A percentile compares a stretch with the other conserved stretches of the same genome.
These are phyloP conservation scores for Aureococcus anophagefferens DNA, from an alignment of 108 stramenopile species.

Conservation along the genomic window DNA sequence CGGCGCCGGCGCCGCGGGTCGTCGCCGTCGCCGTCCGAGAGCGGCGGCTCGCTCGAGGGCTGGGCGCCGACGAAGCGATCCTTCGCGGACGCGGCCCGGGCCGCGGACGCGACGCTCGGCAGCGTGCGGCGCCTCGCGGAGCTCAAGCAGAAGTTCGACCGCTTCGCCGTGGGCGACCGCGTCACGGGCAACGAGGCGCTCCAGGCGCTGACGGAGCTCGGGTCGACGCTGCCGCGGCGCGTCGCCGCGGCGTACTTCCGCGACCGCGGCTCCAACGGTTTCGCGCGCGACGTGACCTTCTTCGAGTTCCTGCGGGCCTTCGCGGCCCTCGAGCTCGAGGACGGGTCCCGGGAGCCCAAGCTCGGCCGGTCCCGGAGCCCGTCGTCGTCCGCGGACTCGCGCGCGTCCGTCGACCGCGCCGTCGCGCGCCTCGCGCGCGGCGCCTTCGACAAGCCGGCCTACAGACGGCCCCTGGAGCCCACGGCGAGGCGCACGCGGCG, in stretches of 20 bases:
- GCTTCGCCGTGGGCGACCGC: slow-evolving; percentile 29
- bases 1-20: too few species aligned
- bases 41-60: too few species aligned
- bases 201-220: slow-evolving; percentile 34
- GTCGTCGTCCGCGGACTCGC: too few species aligned
- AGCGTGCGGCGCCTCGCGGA: slow-evolving; percentile 23
- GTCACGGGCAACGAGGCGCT: slow-evolving; percentile 35
- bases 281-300: slow-evolving; percentile 30
- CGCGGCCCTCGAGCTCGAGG: slow-evolving; percentile 25
- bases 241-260: slow-evolving; percentile 34
- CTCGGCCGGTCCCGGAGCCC: too few species aligned
- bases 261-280: slow-evolving; percentile 26
- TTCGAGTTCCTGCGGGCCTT: slow-evolving; percentile 38
- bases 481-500: too few species aligned
- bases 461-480: too few species aligned
- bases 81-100: neutral
- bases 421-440: too few species aligned
- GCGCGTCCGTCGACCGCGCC: neutral
- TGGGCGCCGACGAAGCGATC: too few species aligned
- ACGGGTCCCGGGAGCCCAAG: neutral
- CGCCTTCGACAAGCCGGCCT: too few species aligned
- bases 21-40: too few species aligned
- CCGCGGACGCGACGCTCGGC: neutral
- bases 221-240: slow-evolving; percentile 25
- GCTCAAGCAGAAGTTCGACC: slow-evolving; percentile 36